These are phyloP conservation scores for Rauvolfia tetraphylla DNA, from an alignment of 257 asterid species.

Conservation along the genomic window DNA sequence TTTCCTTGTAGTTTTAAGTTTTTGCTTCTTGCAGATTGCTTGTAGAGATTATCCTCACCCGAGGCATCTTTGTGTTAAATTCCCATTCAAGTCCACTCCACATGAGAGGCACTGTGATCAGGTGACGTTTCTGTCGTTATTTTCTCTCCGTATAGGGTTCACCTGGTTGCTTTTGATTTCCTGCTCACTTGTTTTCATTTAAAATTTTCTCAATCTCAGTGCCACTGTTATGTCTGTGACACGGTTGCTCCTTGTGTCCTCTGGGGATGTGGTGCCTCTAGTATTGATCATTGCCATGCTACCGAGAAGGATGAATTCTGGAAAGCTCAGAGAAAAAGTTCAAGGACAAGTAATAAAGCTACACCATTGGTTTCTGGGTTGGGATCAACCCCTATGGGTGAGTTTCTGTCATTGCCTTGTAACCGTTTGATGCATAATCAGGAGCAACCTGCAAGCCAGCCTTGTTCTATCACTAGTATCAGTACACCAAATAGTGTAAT, in stretches of 20 bases:
- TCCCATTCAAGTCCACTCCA: constrained; percentile 55
- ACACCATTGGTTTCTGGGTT: constrained; percentile 19
- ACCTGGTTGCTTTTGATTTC: constrained; percentile 8
- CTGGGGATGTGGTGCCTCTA: constrained; percentile 57
- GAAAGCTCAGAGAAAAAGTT: constrained; percentile 54
- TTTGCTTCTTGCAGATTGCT: constrained; percentile 53
- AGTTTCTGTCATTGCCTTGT: constrained; percentile 18
- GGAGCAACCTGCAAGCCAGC: constrained; percentile 25
- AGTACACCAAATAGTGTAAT: constrained; percentile 17
- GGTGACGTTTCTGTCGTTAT: constrained; percentile 37
- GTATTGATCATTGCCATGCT: constrained; percentile 79
- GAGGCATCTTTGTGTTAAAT: constrained; percentile 75
- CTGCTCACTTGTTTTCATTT: constrained; percentile 19
- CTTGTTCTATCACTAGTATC: constrained; percentile 30
- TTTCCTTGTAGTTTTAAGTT: constrained; percentile 10
- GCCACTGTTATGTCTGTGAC: constrained; percentile 95
- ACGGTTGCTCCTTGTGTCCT: constrained; percentile 74
- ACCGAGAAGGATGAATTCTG: constrained; percentile 69
- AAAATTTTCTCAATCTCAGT: constrained; percentile 48
- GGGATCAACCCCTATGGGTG: constrained; percentile 21
- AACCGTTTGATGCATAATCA: constrained; percentile 26
- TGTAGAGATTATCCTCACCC: constrained; percentile 96
- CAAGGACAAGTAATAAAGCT: constrained; percentile 31
- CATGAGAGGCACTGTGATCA: constrained; percentile 60
- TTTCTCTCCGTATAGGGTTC: constrained; percentile 4